These are phyloP conservation scores for Amniculicola lignicola DNA, from an alignment of 495 filamentous ascomycete genomes.

Conservation along the genomic window DNA sequence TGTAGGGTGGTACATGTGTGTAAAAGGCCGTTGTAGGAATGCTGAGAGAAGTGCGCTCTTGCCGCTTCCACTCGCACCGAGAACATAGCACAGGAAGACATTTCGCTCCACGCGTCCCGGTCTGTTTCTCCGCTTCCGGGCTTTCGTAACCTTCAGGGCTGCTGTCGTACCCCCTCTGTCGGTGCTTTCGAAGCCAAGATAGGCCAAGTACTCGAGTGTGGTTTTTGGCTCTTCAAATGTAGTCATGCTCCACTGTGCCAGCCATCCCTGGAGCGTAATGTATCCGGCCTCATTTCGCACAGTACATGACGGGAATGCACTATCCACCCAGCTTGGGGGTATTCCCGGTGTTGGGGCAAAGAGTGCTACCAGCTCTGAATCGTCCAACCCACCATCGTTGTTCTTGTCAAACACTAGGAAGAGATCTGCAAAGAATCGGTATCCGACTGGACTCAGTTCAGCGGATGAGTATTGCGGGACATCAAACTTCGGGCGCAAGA, in stretches of 20 bases:
- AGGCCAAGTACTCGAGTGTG: constrained; percentile 90
- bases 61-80: constrained; percentile 77
- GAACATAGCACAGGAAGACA: constrained; percentile 93
- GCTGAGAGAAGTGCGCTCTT: constrained; percentile 87
- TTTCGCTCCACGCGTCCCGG: constrained; percentile 87
- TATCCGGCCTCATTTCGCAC: constrained; percentile 93
- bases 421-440: constrained; percentile 95
- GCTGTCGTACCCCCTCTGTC: constrained; percentile 64
- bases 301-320: constrained; percentile 85
- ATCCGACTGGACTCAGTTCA: constrained; percentile 89
- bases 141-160: constrained; percentile 86
- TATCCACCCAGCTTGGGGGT: constrained; percentile 79
- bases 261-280: constrained; percentile 95
- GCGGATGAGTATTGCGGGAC: constrained; percentile 87
- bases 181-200: constrained; percentile 78
- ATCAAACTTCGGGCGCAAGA: constrained; percentile 91
- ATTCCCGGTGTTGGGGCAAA: constrained; percentile 93
- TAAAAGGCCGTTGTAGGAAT: constrained; percentile 85
- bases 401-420: constrained; percentile 95
- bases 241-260: constrained; percentile 99
- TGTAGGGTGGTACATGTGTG: constrained; percentile 82
- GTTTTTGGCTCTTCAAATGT: constrained; percentile 94
- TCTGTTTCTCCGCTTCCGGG: constrained; percentile 75
- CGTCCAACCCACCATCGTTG: constrained; percentile 90
- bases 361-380: constrained; percentile 74